These are phyloP conservation scores for Diaporthe caulivora DNA, from an alignment of 2,329 filamentous ascomycete species.

Conservation along the genomic window DNA sequence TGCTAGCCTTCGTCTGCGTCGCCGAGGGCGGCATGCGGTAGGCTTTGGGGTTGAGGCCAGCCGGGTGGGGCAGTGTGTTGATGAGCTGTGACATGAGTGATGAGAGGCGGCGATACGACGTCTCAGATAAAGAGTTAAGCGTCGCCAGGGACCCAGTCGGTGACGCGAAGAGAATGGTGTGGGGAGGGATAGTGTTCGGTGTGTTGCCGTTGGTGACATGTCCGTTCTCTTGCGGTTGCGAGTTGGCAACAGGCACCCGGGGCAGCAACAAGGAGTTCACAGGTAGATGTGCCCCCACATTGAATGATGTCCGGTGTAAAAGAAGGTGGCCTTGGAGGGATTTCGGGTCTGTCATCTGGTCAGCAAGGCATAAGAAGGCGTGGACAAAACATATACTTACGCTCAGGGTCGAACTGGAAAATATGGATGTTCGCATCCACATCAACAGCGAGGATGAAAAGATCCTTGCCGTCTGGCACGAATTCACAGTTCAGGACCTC, in stretches of 20 bases:
- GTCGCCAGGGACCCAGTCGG: constrained; percentile 82
- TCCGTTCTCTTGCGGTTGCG: constrained; percentile 51
- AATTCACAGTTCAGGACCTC: constrained; percentile 89
- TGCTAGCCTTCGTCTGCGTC: constrained; percentile 56
- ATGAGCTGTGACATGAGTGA: constrained; percentile 85
- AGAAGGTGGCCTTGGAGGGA: constrained; percentile 90
- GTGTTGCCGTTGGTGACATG: constrained; percentile 44
- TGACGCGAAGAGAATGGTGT: constrained; percentile 76
- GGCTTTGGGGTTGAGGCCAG: constrained; percentile 85
- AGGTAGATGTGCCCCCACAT: constrained; percentile 82
- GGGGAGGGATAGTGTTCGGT: constrained; percentile 46
- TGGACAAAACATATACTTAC: constrained; percentile 63
- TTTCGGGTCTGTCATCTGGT: constrained; percentile 78
- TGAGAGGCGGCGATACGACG: constrained; percentile 84
- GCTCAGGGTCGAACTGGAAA: constrained; percentile 93
- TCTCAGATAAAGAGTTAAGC: constrained; percentile 82
- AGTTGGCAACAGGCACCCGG: constrained; percentile 59
- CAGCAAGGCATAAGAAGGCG: constrained; percentile 39
- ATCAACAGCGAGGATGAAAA: constrained; percentile 87
- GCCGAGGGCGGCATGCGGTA: constrained; percentile 71
- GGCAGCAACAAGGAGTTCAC: constrained; percentile 81
- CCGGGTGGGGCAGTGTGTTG: constrained; percentile 80
- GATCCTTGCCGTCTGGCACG: constrained; percentile 83
- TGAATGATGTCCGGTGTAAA: constrained; percentile 88
- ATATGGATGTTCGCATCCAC: constrained; percentile 89